A percentile compares a stretch with the other conserved stretches of the same genome.
phyloP scores from a whole-genome alignment of 352 stramenopile species.

The Phytophthora constricta region DNA sequence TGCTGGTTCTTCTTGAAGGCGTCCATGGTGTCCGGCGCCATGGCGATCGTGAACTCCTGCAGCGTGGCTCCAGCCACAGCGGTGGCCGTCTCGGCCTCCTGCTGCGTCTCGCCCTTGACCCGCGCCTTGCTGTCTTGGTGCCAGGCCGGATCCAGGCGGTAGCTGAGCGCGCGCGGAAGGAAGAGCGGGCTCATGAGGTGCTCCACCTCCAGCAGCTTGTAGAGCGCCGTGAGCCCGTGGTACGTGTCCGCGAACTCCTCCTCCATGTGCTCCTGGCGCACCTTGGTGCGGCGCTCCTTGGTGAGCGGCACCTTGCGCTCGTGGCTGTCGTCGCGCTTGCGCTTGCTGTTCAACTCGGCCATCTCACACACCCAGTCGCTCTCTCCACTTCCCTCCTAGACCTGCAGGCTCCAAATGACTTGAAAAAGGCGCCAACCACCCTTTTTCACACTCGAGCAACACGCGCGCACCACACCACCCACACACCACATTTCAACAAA shows the following conservation, averaged over 20 bases:
- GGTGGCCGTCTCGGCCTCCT: background rate
- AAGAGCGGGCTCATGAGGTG: constrained; percentile 78
- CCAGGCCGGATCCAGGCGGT: constrained; percentile 55
- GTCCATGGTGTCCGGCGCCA: constrained; percentile 71
- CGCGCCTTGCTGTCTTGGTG: constrained; percentile 19
- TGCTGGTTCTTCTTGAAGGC: constrained; percentile 64
- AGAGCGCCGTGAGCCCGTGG: constrained; percentile 76
- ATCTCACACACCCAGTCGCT: too few species aligned
- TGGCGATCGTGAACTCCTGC: constrained; percentile 69
- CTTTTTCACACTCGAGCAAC: too few species aligned
- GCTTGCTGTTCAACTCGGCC: too few species aligned
- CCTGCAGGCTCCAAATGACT: background rate
- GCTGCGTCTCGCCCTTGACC: constrained; percentile 22
- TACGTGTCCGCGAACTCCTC: constrained; percentile 85
- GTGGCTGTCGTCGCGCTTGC: constrained; percentile 66
- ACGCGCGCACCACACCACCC: too few species aligned
- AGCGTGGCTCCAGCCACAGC: constrained; percentile 42
- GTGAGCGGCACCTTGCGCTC: constrained; percentile 41
- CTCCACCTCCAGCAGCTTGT: constrained; percentile 83
- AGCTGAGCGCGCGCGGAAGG: constrained; percentile 80
- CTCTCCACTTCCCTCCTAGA: constrained; percentile 35
- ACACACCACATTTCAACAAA: constrained; percentile 9
- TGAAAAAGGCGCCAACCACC: constrained; percentile 35
- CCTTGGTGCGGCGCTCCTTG: constrained; percentile 50
- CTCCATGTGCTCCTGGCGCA: constrained; percentile 79